Percentiles rank a stretch among this genome's conserved stretches.
Conservation (phyloP, 1,284 basidiomycete genomes). For the Pseudomicrostroma phylloplanum region DNA sequence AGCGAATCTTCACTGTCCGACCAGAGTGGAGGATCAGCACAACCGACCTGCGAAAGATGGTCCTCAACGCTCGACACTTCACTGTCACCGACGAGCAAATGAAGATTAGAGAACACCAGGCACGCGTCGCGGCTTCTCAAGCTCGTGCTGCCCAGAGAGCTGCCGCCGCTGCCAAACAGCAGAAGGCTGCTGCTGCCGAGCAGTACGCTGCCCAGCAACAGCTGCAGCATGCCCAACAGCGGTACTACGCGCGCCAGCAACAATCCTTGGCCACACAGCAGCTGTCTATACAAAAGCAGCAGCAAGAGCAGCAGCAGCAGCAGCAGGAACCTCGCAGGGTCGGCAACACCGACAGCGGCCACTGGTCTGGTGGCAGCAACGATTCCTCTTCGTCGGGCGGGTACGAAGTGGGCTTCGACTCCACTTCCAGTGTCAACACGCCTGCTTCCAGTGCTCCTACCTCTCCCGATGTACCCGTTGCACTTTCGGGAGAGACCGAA, state of each 20-base stretch:
- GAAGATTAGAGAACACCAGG: constrained; percentile 22
- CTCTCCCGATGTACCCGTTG: constrained; percentile 10
- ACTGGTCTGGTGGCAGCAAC: not conserved
- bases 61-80: constrained; percentile 36
- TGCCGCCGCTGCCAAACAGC: constrained; percentile 25
- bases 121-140: constrained; percentile 24
- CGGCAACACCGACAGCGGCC: not conserved
- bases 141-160: constrained; percentile 23
- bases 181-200: constrained; percentile 15
- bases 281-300: constrained; percentile 1
- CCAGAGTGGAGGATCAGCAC: constrained; percentile 40
- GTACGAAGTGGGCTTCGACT: not conserved
- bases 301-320: not conserved
- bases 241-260: not conserved
- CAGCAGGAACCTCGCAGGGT: not conserved
- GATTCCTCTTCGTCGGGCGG: not conserved
- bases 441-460: constrained; percentile 9
- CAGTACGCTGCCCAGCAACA: constrained; percentile 16
- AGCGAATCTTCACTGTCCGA: constrained; percentile 44
- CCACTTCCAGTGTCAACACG: not conserved
- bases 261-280: not conserved
- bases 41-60: constrained; percentile 32
- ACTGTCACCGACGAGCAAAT: constrained; percentile 43
- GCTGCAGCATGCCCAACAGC: constrained; percentile 19
- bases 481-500: too few relatives aligned